Percentiles rank a stretch among this genome's conserved stretches.
Conservation (phyloP, 2,329 filamentous ascomycete species). For the Clarireedia paspali region DNA sequence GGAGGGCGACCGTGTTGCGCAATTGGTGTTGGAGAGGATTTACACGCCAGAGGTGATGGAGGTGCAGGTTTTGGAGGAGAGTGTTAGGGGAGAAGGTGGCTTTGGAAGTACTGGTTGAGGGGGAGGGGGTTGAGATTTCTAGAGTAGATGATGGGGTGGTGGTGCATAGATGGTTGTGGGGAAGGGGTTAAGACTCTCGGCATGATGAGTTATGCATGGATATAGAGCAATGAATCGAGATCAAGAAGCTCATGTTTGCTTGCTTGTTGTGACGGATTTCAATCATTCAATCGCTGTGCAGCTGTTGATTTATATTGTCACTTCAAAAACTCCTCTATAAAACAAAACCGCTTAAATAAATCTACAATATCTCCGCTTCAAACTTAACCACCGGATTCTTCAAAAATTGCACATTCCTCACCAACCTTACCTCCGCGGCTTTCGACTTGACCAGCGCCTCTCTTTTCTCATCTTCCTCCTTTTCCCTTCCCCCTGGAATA, state of each 20-base stretch:
- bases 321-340: background rate
- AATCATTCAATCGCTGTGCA: background rate
- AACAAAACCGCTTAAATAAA: background rate
- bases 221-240: background rate
- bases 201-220: background rate
- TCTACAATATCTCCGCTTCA: conserved; percentile 42
- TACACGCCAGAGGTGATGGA: conserved; percentile 89
- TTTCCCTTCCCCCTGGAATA: conserved; percentile 34
- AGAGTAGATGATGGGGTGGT: background rate
- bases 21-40: conserved; percentile 90
- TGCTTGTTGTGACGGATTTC: background rate
- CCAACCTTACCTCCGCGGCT: conserved; percentile 81
- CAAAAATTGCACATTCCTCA: conserved; percentile 65
- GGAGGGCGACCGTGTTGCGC: conserved; percentile 84
- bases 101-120: conserved; percentile 75
- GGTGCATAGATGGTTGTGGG: background rate
- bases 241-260: background rate
- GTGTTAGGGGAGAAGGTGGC: conserved; percentile 80
- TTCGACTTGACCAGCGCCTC: conserved; percentile 66
- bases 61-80: conserved; percentile 81
- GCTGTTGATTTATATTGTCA: background rate
- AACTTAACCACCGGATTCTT: conserved; percentile 58
- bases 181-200: background rate
- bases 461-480: conserved; percentile 31
- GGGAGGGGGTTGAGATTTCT: conserved; percentile 8